A percentile compares a stretch with the other conserved stretches of the same genome.
Evolutionary conservation across 2,329 filamentous ascomycete genomes (phyloP).

Genomic region (Tolypocladium endophyticum): DNA sequence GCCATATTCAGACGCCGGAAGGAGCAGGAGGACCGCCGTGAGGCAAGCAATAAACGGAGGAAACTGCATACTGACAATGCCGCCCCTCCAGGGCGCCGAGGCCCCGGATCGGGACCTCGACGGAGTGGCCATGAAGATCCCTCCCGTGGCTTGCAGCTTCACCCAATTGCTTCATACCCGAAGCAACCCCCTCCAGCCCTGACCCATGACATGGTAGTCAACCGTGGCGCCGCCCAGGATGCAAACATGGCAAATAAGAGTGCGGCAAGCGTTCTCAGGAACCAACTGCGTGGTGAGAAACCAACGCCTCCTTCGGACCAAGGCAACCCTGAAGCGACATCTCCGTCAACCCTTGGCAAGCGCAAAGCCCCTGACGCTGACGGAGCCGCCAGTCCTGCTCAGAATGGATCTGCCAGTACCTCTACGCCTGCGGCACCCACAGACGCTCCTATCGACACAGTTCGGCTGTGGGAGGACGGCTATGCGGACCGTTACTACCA

Average conservation of each 20-base stretch:
- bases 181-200: conserved; percentile 46
- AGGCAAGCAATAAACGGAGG: conserved; percentile 68
- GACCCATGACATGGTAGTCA: conserved; percentile 83
- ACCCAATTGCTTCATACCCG: conserved; percentile 37
- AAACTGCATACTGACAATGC: conserved; percentile 55
- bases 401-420: conserved; percentile 36
- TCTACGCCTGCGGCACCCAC: conserved; percentile 35
- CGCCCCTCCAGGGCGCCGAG: conserved; percentile 13
- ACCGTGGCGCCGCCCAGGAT: conserved; percentile 53
- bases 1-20: conserved; percentile 83
- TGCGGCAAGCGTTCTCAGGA: conserved; percentile 79
- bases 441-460: conserved; percentile 64
- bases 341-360: conserved; percentile 52
- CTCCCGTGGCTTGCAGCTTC: conserved; percentile 19
- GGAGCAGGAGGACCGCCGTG: conserved; percentile 73
- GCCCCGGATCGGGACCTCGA: conserved; percentile 6
- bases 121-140: conserved; percentile 24
- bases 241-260: conserved; percentile 85
- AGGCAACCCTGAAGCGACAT: conserved; percentile 18
- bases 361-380: conserved; percentile 67
- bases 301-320: neutral
- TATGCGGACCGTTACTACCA: conserved; percentile 95
- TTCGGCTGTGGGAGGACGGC: conserved; percentile 88
- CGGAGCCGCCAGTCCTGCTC: conserved; percentile 48
- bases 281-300: conserved; percentile 51